Evolutionary conservation across 139 green algal genomes (phyloP).

Genomic region (Dunaliella primolecta): DNA sequence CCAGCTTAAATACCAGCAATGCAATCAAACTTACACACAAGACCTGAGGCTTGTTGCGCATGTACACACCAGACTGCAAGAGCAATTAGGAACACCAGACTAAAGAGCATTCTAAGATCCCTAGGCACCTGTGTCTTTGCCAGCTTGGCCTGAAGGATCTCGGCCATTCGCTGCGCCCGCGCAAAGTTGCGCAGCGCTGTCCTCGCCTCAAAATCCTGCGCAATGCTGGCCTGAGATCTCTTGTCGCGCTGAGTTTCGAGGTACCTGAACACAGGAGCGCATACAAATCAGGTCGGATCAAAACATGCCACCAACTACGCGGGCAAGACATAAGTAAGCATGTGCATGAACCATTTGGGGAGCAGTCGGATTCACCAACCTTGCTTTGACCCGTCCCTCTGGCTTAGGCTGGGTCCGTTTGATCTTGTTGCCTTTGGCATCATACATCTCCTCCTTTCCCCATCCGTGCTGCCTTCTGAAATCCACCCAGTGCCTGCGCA

Average conservation of each 20-base stretch:
- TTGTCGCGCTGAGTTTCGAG: background rate
- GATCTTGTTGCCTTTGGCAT: background rate
- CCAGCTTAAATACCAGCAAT: too few relatives aligned
- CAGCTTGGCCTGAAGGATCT: background rate
- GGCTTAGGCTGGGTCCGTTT: background rate
- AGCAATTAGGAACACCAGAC: too few relatives aligned
- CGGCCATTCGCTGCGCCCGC: background rate
- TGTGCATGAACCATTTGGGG: too few relatives aligned
- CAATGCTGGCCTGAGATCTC: background rate
- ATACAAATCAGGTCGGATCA: too few relatives aligned
- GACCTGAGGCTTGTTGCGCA: too few relatives aligned
- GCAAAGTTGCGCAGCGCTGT: background rate
- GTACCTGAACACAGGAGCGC: too few relatives aligned
- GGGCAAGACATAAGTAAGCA: too few relatives aligned
- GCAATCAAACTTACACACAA: too few relatives aligned
- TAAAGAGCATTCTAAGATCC: too few relatives aligned
- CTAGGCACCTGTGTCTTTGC: background rate
- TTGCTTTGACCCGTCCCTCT: background rate
- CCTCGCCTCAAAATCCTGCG: background rate
- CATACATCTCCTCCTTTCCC: background rate
- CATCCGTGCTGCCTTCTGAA: background rate
- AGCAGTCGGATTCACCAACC: too few relatives aligned
- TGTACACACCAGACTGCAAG: too few relatives aligned
- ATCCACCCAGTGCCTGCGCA: conserved; percentile 7
- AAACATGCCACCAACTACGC: too few relatives aligned